Conservation (phyloP, 768 basidiomycete species). For the Macrolepiota fuliginosa region DNA sequence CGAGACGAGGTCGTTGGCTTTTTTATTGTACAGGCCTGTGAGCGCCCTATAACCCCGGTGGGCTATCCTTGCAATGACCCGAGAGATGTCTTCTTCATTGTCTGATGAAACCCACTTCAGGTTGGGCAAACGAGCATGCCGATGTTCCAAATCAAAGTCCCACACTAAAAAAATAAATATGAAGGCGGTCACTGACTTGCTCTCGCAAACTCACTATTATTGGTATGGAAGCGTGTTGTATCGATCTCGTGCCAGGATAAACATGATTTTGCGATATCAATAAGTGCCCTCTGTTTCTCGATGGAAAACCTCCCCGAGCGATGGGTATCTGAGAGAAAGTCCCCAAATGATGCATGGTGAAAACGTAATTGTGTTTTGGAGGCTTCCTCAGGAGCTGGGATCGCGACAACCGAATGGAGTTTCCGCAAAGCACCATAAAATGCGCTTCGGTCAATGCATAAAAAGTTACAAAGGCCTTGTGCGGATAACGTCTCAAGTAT, state of each 20-base stretch:
- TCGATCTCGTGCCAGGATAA: not conserved
- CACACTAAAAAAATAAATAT: not conserved
- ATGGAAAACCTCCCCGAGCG: slow-evolving; percentile 2
- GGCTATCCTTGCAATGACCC: not conserved
- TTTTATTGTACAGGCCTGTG: too few relatives aligned
- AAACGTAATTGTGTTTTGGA: not conserved
- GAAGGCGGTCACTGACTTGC: too few relatives aligned
- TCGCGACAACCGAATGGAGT: not conserved
- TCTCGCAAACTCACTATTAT: not conserved
- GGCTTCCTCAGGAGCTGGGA: not conserved
- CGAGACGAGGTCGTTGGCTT: too few relatives aligned
- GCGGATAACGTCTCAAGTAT: not conserved
- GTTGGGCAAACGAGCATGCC: not conserved
- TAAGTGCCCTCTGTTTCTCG: not conserved
- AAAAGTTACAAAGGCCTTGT: slow-evolving; percentile 1
- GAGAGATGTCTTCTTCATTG: not conserved
- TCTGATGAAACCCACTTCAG: not conserved
- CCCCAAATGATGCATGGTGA: not conserved
- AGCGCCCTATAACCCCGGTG: not conserved
- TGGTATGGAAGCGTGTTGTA: not conserved
- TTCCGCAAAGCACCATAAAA: slow-evolving; percentile 1
- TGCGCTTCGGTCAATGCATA: not conserved
- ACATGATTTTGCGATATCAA: not conserved
- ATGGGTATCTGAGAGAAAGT: not conserved
- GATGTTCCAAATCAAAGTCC: not conserved